A percentile compares a stretch with the other conserved stretches of the same genome.
Conservation (phyloP, 2,329 filamentous ascomycete species). For the Aureobasidium namibiae region DNA sequence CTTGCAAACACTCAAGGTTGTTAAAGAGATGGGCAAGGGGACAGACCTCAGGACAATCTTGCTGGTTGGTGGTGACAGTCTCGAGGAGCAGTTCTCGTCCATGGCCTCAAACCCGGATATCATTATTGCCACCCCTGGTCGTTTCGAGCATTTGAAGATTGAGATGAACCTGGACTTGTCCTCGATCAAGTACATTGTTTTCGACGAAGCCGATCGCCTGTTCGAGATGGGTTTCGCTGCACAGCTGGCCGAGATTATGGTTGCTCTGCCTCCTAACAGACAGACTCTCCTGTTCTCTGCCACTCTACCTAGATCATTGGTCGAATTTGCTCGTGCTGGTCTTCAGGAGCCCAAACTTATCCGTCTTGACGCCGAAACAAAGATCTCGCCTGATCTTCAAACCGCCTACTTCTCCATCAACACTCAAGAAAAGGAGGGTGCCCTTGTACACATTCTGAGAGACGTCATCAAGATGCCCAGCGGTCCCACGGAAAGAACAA, state of each 20-base stretch:
- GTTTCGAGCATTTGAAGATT: slow-evolving; percentile 92
- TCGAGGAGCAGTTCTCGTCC: slow-evolving; percentile 88
- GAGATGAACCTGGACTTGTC: slow-evolving; percentile 92
- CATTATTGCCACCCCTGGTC: slow-evolving; percentile 78
- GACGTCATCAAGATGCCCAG: slow-evolving; percentile 88
- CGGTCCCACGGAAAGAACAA: slow-evolving; percentile 49
- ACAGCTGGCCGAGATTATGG: slow-evolving; percentile 86
- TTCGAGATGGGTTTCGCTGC: slow-evolving; percentile 99
- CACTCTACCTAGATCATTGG: slow-evolving; percentile 84
- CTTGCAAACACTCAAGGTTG: slow-evolving; percentile 88
- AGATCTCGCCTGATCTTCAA: slow-evolving; percentile 91
- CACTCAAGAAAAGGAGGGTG: slow-evolving; percentile 86
- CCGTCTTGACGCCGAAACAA: slow-evolving; percentile 85
- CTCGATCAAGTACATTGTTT: slow-evolving; percentile 88
- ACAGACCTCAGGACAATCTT: slow-evolving; percentile 88
- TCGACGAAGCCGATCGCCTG: slow-evolving; percentile 91
- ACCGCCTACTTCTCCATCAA: slow-evolving; percentile 94
- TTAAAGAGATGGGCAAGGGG: slow-evolving; percentile 85
- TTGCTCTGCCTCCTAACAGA: slow-evolving; percentile 72
- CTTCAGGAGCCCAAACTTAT: slow-evolving; percentile 87
- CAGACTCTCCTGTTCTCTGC: slow-evolving; percentile 95
- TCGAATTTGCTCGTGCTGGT: slow-evolving; percentile 91
- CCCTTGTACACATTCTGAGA: slow-evolving; percentile 77
- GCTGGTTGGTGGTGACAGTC: slow-evolving; percentile 86
- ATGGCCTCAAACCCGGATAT: slow-evolving; percentile 96